Evolutionary conservation across 1,139 yeast genomes (phyloP).

Genomic region (Scheffersomyces illinoinensis): DNA sequence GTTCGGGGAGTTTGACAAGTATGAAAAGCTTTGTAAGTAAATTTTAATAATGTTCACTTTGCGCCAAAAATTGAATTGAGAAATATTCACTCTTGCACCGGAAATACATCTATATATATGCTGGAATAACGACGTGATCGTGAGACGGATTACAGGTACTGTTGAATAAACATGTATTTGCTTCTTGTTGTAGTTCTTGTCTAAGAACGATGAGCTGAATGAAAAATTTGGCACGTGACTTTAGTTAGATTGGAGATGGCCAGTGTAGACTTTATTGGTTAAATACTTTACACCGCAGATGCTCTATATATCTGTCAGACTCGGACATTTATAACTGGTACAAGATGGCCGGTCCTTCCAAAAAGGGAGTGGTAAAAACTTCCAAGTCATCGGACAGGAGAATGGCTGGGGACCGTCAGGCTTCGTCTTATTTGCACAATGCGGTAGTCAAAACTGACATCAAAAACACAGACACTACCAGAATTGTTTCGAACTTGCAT

Average conservation of each 20-base stretch:
- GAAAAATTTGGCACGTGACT: neutral
- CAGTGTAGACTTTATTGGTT: neutral
- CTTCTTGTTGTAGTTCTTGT: neutral
- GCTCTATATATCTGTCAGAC: neutral
- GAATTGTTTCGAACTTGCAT: neutral
- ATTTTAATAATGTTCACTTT: neutral
- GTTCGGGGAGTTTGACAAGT: neutral
- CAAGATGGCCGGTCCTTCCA: conserved; percentile 3
- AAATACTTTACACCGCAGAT: neutral
- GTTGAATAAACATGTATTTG: neutral
- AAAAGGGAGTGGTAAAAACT: conserved; percentile 21
- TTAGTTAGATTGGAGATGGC: neutral
- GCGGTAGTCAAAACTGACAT: conserved; percentile 5
- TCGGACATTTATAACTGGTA: neutral
- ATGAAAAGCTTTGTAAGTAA: neutral
- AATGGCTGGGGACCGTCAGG: conserved; percentile 47
- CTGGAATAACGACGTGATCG: neutral
- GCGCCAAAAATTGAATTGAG: neutral
- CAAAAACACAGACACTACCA: neutral
- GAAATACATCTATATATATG: neutral
- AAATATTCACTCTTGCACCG: neutral
- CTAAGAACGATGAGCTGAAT: neutral
- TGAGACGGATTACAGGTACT: neutral
- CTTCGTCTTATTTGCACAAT: conserved; percentile 42
- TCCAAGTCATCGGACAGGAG: conserved; percentile 54